Conservation (phyloP, 2,329 filamentous ascomycete genomes). For the Bipolaris oryzae region DNA sequence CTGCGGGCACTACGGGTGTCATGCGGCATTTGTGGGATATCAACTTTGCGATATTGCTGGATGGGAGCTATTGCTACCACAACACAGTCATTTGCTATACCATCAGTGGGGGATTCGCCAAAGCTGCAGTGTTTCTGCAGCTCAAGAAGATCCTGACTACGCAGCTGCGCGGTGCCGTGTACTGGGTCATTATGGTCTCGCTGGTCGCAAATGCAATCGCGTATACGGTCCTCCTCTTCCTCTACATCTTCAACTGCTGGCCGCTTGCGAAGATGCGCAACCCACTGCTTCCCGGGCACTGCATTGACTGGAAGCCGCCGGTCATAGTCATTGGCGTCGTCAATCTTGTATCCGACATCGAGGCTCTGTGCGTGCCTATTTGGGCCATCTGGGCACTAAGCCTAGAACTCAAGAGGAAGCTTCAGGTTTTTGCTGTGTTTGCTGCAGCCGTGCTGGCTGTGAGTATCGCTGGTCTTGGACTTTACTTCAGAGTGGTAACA, state of each 20-base stretch:
- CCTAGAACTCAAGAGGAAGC: conserved; percentile 16
- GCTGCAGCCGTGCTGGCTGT: conserved; percentile 9
- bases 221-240: conserved; percentile 17
- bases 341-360: conserved; percentile 18
- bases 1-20: not conserved
- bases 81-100: not conserved
- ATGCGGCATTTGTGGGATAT: conserved; percentile 13
- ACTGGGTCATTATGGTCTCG: conserved; percentile 14
- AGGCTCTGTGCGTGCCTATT: conserved; percentile 22
- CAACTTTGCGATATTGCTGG: not conserved
- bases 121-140: conserved; percentile 14
- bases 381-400: conserved; percentile 19
- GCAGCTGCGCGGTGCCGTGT: conserved; percentile 6
- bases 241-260: conserved; percentile 21
- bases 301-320: conserved; percentile 11
- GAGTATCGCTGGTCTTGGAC: not conserved
- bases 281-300: conserved; percentile 8
- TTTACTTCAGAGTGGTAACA: not conserved
- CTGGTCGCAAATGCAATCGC: conserved; percentile 12
- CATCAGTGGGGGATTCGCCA: conserved; percentile 7
- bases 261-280: conserved; percentile 16
- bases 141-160: conserved; percentile 19
- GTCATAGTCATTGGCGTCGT: conserved; percentile 17
- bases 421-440: conserved; percentile 22
- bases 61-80: not conserved